Evolutionary conservation across 2,329 filamentous ascomycete genomes (phyloP).

Genomic region (Aspergillus pseudoviridinutans): DNA sequence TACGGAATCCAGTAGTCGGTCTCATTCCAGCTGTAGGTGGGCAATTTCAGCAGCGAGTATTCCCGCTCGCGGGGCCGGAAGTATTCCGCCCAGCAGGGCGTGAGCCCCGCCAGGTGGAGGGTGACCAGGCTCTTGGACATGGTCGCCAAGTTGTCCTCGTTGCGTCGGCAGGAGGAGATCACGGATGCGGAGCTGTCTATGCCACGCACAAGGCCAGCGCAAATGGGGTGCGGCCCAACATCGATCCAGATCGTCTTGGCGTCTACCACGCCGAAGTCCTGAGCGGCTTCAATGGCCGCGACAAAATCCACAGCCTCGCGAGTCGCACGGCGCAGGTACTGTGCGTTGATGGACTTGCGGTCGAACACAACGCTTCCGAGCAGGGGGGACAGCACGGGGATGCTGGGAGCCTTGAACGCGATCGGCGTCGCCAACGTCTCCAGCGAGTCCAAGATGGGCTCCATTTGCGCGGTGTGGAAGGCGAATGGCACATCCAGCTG

Average conservation of each 20-base stretch:
- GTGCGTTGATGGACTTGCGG: constrained; percentile 53
- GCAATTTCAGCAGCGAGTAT: constrained; percentile 58
- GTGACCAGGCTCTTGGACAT: constrained; percentile 55
- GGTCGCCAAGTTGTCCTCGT: constrained; percentile 62
- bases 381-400: constrained; percentile 66
- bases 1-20: constrained; percentile 73
- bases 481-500: constrained; percentile 64
- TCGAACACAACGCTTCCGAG: constrained; percentile 55
- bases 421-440: constrained; percentile 32
- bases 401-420: constrained; percentile 53
- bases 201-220: constrained; percentile 64
- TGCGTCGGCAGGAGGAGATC: constrained; percentile 58
- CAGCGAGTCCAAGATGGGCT: constrained; percentile 13
- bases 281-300: constrained; percentile 58
- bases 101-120: constrained; percentile 60
- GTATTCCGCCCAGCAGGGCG: constrained; percentile 68
- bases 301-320: constrained; percentile 68
- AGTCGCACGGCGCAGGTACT: constrained; percentile 62
- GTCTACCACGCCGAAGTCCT: constrained; percentile 47
- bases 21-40: constrained; percentile 64
- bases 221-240: constrained; percentile 70
- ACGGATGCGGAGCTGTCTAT: constrained; percentile 54
- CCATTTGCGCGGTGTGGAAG: constrained; percentile 30
- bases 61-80: constrained; percentile 57
- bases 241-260: constrained; percentile 69